phyloP scores from a whole-genome alignment of 2,329 filamentous ascomycete genomes.

The Paraconiothyrium sp. region DNA sequence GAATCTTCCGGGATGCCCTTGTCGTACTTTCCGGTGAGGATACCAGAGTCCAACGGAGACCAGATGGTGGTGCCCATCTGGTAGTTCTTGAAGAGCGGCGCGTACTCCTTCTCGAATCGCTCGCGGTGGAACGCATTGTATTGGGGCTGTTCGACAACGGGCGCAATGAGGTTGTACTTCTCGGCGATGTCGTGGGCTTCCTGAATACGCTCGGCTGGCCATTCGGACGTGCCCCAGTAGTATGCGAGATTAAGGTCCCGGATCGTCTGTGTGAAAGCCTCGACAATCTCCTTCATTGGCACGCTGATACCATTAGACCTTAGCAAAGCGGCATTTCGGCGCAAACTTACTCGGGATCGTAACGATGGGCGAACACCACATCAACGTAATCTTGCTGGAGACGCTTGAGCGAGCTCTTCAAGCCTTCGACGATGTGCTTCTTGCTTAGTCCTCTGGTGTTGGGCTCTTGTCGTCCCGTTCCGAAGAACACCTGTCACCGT shows the following conservation, averaged over 20 bases:
- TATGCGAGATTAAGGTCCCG: conserved; percentile 65
- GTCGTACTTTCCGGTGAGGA: conserved; percentile 72
- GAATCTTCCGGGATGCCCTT: conserved; percentile 69
- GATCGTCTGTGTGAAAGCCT: conserved; percentile 62
- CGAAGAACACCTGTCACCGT: conserved; percentile 60
- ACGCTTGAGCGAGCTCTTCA: conserved; percentile 66
- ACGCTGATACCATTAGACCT: conserved; percentile 49
- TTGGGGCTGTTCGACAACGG: conserved; percentile 64
- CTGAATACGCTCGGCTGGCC: conserved; percentile 67
- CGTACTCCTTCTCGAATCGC: conserved; percentile 70
- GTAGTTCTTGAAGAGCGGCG: conserved; percentile 65
- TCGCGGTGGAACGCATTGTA: conserved; percentile 71
- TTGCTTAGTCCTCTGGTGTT: conserved; percentile 61
- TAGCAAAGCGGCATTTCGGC: background rate
- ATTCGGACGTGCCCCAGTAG: conserved; percentile 65
- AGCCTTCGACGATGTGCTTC: conserved; percentile 66
- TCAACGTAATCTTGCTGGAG: conserved; percentile 74
- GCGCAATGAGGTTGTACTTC: conserved; percentile 69
- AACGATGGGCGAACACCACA: conserved; percentile 69
- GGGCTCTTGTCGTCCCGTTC: conserved; percentile 67
- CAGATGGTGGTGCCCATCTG: conserved; percentile 67
- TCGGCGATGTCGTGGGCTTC: conserved; percentile 68
- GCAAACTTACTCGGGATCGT: conserved; percentile 57
- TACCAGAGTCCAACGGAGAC: conserved; percentile 64
- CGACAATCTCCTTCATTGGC: conserved; percentile 71